Conservation (phyloP, 352 stramenopile genomes). For the Globisporangium spiculum region DNA sequence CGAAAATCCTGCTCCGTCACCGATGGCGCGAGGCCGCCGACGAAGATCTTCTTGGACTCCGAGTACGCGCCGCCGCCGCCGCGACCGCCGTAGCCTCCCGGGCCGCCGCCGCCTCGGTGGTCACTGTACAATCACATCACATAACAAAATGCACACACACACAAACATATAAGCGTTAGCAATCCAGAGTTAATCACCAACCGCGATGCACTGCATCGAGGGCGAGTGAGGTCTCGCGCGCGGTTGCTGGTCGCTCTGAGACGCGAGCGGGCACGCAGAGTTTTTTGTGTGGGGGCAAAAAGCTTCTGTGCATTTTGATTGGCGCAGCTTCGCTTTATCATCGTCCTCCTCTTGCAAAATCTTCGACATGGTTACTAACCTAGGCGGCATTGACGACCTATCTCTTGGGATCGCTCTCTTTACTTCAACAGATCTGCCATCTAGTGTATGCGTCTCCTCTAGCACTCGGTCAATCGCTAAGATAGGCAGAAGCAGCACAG, state of each 20-base stretch:
- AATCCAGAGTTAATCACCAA: background rate
- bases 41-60: constrained; percentile 93
- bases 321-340: constrained; percentile 19
- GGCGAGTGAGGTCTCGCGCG: background rate
- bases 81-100: constrained; percentile 20
- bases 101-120: constrained; percentile 13
- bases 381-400: constrained; percentile 62
- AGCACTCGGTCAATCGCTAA: constrained; percentile 81
- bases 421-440: constrained; percentile 90
- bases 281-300: constrained; percentile 15
- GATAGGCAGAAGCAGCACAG: constrained; percentile 10
- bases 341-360: constrained; percentile 17
- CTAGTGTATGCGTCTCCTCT: constrained; percentile 85
- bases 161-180: constrained; percentile 2
- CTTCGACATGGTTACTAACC: constrained; percentile 54
- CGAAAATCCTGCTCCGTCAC: constrained; percentile 90
- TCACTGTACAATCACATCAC: constrained; percentile 21
- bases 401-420: constrained; percentile 90
- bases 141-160: constrained; percentile 5
- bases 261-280: constrained; percentile 3
- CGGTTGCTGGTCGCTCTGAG: background rate
- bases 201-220: constrained; percentile 7
- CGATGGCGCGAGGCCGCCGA: constrained; percentile 83
- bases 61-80: constrained; percentile 28
- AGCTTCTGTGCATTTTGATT: constrained; percentile 26